Conservation (phyloP, 23 red algal species). For the Agarophyton chilense region DNA sequence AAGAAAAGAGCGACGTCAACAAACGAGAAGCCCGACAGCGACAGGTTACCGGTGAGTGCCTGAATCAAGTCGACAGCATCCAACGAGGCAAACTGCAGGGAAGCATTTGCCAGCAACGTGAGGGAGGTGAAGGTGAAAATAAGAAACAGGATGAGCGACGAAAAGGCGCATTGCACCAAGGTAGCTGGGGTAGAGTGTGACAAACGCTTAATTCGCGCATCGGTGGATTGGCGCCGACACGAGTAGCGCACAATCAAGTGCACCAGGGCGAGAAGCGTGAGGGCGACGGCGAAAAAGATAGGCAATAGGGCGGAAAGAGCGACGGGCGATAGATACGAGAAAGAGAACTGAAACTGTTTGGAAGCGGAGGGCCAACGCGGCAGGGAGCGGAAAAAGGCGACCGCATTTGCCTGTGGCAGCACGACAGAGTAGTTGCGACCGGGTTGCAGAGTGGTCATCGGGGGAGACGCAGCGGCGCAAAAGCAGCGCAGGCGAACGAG, state of each 20-base stretch:
- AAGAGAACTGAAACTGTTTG: conserved; percentile 26
- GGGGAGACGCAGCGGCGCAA: neutral
- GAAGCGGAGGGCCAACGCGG: conserved; percentile 58
- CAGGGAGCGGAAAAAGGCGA: conserved; percentile 37
- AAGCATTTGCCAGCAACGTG: conserved; percentile 14
- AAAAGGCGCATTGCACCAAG: conserved; percentile 13
- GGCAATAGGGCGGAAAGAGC: conserved; percentile 55
- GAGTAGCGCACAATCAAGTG: conserved; percentile 45
- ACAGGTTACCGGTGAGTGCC: conserved; percentile 18
- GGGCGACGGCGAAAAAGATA: conserved; percentile 44
- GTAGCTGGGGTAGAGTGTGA: neutral
- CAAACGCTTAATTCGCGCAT: conserved; percentile 35
- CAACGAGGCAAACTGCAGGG: conserved; percentile 26
- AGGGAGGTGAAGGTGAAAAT: conserved; percentile 58
- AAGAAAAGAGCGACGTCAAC: conserved; percentile 45
- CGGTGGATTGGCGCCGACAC: neutral
- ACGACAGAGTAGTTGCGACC: neutral
- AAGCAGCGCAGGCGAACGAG: neutral
- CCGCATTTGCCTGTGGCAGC: conserved; percentile 1
- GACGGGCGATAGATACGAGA: conserved; percentile 41
- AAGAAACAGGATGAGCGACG: conserved; percentile 27
- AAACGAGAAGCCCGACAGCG: conserved; percentile 23
- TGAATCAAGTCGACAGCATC: conserved; percentile 54
- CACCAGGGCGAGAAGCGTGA: neutral
- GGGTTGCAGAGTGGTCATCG: conserved; percentile 32